Evolutionary conservation across 208 protist species (phyloP).

Genomic region (Phytomonas sp.): DNA sequence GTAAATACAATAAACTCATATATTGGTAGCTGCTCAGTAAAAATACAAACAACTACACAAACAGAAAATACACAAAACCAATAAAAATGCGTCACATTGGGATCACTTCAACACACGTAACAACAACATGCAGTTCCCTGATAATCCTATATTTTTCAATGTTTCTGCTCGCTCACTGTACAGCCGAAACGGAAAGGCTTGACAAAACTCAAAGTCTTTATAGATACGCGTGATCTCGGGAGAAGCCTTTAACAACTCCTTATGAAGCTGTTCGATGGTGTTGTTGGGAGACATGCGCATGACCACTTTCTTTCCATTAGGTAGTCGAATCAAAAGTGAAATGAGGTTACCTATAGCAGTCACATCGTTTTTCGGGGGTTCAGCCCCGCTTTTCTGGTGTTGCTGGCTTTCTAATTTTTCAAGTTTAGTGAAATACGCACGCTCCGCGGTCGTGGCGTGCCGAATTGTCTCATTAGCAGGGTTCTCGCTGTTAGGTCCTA

Average conservation of each 20-base stretch:
- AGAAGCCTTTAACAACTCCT: constrained; percentile 40
- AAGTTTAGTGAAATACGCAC: constrained; percentile 7
- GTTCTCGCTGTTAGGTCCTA: not conserved
- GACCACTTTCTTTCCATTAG: constrained; percentile 46
- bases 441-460: constrained; percentile 45
- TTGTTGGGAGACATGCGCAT: constrained; percentile 35
- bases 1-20: not conserved
- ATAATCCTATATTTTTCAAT: constrained; percentile 43
- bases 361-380: not conserved
- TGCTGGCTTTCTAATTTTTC: not conserved
- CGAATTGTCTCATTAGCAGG: constrained; percentile 22
- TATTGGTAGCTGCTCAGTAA: not conserved
- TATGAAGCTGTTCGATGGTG: constrained; percentile 57
- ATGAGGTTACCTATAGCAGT: constrained; percentile 9
- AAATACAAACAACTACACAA: not conserved
- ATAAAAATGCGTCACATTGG: constrained; percentile 2
- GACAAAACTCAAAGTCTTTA: constrained; percentile 56
- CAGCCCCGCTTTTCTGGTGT: not conserved
- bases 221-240: constrained; percentile 26
- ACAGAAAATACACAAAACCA: not conserved
- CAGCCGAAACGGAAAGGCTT: constrained; percentile 51
- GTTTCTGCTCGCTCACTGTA: constrained; percentile 59
- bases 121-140: constrained; percentile 58
- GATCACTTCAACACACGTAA: constrained; percentile 2
- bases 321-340: constrained; percentile 61